These are phyloP conservation scores for Penicillium sclerotiorum DNA, from an alignment of 2,329 filamentous ascomycete genomes.

Conservation along the genomic window DNA sequence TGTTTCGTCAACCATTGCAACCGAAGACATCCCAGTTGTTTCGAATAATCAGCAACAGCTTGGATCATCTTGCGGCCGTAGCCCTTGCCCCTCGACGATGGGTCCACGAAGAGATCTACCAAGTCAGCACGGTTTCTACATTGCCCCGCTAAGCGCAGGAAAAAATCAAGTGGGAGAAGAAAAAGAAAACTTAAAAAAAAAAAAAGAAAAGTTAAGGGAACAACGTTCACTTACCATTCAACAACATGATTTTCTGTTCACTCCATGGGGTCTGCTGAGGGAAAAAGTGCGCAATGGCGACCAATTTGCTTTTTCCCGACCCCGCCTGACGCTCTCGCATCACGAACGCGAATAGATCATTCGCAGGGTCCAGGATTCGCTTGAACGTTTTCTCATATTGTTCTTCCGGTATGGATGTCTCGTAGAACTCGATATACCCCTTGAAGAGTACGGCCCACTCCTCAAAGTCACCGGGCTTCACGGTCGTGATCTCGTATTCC, in stretches of 20 bases:
- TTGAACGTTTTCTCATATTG: constrained; percentile 10
- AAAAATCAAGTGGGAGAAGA: too few relatives aligned
- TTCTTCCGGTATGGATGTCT: constrained; percentile 6
- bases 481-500: constrained; percentile 3
- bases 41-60: constrained; percentile 6
- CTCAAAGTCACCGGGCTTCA: constrained; percentile 4
- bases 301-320: constrained; percentile 6
- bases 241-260: constrained; percentile 11
- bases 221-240: background rate
- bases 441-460: constrained; percentile 9
- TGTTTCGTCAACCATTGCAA: constrained; percentile 13
- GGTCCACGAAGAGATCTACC: constrained; percentile 13
- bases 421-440: constrained; percentile 10
- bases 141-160: too few relatives aligned
- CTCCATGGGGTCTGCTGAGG: constrained; percentile 12
- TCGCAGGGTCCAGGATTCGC: constrained; percentile 3
- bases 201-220: background rate
- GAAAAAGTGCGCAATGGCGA: constrained; percentile 12
- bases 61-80: constrained; percentile 11
- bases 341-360: constrained; percentile 5
- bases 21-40: constrained; percentile 10
- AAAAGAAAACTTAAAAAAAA: too few relatives aligned
- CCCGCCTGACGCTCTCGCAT: constrained; percentile 5
- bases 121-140: too few relatives aligned
- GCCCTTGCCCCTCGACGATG: constrained; percentile 9